Conservation (phyloP, 306 rosid species). For the Prunus davidiana region DNA sequence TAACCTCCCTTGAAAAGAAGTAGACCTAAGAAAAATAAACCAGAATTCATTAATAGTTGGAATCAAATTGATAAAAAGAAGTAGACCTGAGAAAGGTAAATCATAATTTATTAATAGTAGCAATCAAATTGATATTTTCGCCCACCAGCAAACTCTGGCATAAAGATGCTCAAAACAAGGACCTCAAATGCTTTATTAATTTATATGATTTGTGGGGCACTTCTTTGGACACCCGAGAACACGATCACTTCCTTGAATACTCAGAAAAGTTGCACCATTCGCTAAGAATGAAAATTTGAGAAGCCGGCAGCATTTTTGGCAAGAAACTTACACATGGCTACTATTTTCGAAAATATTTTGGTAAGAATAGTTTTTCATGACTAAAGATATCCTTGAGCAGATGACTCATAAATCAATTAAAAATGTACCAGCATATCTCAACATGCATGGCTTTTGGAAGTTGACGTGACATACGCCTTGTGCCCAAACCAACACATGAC, state of each 20-base stretch:
- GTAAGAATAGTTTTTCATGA: too few relatives aligned
- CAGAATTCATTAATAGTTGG: not conserved
- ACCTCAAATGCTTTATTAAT: not conserved
- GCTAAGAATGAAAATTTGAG: not conserved
- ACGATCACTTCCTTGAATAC: not conserved
- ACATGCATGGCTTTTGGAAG: not conserved
- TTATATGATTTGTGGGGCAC: not conserved
- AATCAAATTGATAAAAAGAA: constrained; percentile 33
- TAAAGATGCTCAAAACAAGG: not conserved
- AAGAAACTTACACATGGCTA: not conserved
- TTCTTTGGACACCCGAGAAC: not conserved
- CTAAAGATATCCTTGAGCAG: too few relatives aligned
- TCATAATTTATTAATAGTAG: not conserved
- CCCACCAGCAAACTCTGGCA: not conserved
- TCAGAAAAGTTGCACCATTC: not conserved
- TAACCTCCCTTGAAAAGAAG: constrained; percentile 73
- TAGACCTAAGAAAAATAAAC: constrained; percentile 47
- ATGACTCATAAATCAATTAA: too few relatives aligned
- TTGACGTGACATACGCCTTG: not conserved
- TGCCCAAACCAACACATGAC: not conserved
- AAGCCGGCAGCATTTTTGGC: not conserved
- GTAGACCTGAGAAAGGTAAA: constrained; percentile 48
- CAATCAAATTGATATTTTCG: not conserved
- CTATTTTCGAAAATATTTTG: not conserved
- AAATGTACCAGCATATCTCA: too few relatives aligned